Conservation (phyloP, 352 stramenopile genomes). For the Aphanomyces euteiches region DNA sequence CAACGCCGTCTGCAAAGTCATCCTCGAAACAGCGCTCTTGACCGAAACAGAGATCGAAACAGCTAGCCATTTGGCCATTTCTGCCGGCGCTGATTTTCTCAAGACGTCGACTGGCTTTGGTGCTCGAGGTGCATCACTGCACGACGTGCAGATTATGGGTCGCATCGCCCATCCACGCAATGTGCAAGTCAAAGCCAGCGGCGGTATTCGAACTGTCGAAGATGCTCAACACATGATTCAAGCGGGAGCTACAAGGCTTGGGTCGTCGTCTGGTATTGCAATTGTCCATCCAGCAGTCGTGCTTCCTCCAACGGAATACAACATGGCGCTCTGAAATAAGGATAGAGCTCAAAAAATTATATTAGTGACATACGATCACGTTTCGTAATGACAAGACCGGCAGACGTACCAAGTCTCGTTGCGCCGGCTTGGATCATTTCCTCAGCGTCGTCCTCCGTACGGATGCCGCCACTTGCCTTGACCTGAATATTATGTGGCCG, state of each 20-base stretch:
- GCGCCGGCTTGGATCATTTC: constrained; percentile 71
- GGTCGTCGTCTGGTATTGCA: constrained; percentile 53
- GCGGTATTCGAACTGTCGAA: constrained; percentile 61
- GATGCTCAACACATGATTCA: constrained; percentile 72
- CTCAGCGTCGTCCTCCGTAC: constrained; percentile 54
- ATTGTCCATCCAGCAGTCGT: constrained; percentile 12
- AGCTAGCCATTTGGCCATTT: constrained; percentile 64
- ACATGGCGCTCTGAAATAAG: background rate
- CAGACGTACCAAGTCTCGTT: constrained; percentile 63
- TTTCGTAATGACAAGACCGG: constrained; percentile 39
- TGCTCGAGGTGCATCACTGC: constrained; percentile 68
- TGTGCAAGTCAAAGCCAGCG: constrained; percentile 81
- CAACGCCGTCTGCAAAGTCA: constrained; percentile 69
- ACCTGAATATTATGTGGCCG: constrained; percentile 61
- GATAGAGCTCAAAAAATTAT: constrained; percentile 1
- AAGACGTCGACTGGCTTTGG: constrained; percentile 87
- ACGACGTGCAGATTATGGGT: constrained; percentile 75
- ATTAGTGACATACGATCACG: background rate
- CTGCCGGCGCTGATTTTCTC: constrained; percentile 77
- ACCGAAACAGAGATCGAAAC: constrained; percentile 63
- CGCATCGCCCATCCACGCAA: constrained; percentile 51
- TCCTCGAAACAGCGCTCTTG: constrained; percentile 79
- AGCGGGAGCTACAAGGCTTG: constrained; percentile 64
- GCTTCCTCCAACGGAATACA: constrained; percentile 3
- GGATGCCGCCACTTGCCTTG: constrained; percentile 80